Conservation (phyloP, 1,284 basidiomycete genomes). For the Porodaedalea pini region DNA sequence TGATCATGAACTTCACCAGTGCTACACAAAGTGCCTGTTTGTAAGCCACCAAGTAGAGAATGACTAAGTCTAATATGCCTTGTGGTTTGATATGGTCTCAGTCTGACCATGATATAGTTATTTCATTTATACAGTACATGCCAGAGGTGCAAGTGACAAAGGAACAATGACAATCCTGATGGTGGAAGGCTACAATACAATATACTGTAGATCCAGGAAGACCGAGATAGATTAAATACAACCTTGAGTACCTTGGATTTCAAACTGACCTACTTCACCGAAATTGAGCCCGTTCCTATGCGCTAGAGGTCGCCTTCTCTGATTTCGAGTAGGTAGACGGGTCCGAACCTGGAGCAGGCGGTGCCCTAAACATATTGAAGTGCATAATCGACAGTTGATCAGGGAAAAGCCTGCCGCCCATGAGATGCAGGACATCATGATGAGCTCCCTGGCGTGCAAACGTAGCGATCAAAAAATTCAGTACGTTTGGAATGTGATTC, state of each 20-base stretch:
- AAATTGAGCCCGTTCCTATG: constrained; percentile 16
- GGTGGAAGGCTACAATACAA: constrained; percentile 22
- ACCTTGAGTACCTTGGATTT: constrained; percentile 23
- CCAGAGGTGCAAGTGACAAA: constrained; percentile 22
- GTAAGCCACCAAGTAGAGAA: too few relatives aligned
- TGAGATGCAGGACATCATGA: constrained; percentile 17
- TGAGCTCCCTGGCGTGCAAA: not conserved
- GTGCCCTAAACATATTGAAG: constrained; percentile 25
- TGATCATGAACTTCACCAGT: too few relatives aligned
- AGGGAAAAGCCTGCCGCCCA: constrained; percentile 20
- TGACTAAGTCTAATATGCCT: constrained; percentile 24
- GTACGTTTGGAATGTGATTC: not conserved
- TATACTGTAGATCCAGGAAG: not conserved
- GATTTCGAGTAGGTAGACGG: constrained; percentile 4
- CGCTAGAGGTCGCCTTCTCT: constrained; percentile 14
- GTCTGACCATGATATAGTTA: constrained; percentile 25
- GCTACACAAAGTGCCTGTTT: too few relatives aligned
- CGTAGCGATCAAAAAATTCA: not conserved
- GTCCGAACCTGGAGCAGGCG: constrained; percentile 3
- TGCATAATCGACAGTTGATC: constrained; percentile 19
- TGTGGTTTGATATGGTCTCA: constrained; percentile 14
- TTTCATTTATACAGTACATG: constrained; percentile 27
- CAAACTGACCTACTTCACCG: constrained; percentile 21
- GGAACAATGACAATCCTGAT: constrained; percentile 23
- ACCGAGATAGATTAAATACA: not conserved